Evolutionary conservation across 768 basidiomycete species (phyloP).

Genomic region (Flagelloscypha sp.): DNA sequence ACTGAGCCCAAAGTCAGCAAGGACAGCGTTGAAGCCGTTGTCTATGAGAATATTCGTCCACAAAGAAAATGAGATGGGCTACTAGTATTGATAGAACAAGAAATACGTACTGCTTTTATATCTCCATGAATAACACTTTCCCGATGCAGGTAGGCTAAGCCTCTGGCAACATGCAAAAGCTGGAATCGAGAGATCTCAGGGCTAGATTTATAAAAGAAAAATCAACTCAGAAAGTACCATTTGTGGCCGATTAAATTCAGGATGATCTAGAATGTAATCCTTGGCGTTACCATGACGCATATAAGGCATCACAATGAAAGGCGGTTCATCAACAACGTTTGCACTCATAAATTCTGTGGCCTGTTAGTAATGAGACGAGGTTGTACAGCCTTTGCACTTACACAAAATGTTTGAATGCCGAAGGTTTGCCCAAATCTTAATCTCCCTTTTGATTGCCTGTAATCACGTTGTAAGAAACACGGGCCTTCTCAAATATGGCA

Average conservation of each 20-base stretch:
- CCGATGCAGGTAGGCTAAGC: slow-evolving; percentile 19
- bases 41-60: slow-evolving; percentile 18
- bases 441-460: not conserved
- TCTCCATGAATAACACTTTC: slow-evolving; percentile 21
- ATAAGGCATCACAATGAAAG: slow-evolving; percentile 20
- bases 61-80: not conserved
- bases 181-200: slow-evolving; percentile 4
- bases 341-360: slow-evolving; percentile 19
- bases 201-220: not conserved
- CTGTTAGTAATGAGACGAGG: not conserved
- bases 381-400: not conserved
- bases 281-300: slow-evolving; percentile 15
- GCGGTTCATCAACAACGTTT: slow-evolving; percentile 17
- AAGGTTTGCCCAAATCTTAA: slow-evolving; percentile 9
- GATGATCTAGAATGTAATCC: slow-evolving; percentile 12
- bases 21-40: slow-evolving; percentile 14
- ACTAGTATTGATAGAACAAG: not conserved
- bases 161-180: slow-evolving; percentile 17
- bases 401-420: slow-evolving; percentile 10
- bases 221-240: slow-evolving; percentile 14
- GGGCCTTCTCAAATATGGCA: not conserved
- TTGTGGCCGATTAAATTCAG: slow-evolving; percentile 13
- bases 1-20: slow-evolving; percentile 22
- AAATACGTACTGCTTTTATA: slow-evolving; percentile 15
- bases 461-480: not conserved